Base-by-base conservation (phyloP, 306 rosid genomes). In the Malus orientalis region DNA sequence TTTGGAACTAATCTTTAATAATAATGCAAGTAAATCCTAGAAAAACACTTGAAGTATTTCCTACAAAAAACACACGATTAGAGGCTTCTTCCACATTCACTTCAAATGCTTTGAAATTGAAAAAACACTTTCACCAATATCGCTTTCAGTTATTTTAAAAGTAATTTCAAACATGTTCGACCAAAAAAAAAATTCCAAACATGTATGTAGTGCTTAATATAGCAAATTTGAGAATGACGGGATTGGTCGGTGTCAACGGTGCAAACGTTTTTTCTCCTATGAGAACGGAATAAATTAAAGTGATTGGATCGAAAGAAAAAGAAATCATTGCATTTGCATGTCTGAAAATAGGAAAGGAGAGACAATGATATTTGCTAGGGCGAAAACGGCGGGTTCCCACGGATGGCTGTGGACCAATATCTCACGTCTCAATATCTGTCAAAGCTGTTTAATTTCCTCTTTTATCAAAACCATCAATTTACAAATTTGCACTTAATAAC, bases 391-490 rank as follows among this genome's bases (percentile, higher is more conserved):
- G 73, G 77, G 32, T 15, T 15, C 55, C 55, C 22, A 64, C 71
- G 30, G 6, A 45, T 78, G 81, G 76, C 76, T 70, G 29, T 70
- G 76, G 76, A 60, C 63, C 81, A 61, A 61, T 76, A 45, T 62
- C 36, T 25, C 55, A 1, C 55, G 3, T 49, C 15, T 49, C 20
- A 15, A 49, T 49, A 15, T 49, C 55, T 49, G 55, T 49, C 20
- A 49, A 15, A 49, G 73, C 65, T 71, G 33, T 18, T 18, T 30
- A 20, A 42, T 40, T 54, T 25, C 59, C 57, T 25, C 67, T 42
- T 40, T 60, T 30, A 25, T 74, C 66, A 72, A 57, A 72, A 59
- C 66, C 77, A 16, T 25, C 29, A 16, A 27, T 74, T 49, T 49
- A 20, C 20, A 49, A 49, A 49, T 49, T 38, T 54, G 5, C 29